Base-by-base conservation (phyloP, 2,329 filamentous ascomycete genomes). In the Botrytis aclada region DNA sequence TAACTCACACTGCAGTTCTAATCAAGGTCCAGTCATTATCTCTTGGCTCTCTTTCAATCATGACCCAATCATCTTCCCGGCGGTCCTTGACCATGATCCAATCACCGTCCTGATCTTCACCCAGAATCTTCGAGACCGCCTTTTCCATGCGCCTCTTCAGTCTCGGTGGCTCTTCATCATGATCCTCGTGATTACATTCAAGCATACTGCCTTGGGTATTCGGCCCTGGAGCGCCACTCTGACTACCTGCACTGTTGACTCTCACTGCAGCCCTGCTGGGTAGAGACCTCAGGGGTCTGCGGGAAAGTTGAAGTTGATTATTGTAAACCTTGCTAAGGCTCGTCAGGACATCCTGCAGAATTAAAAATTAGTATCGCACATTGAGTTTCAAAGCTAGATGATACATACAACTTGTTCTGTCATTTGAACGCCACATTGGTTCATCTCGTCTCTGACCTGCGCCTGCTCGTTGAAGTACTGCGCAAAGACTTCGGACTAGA, bases 261-360 rank as follows among this genome's bases (percentile, higher is more conserved):
- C 1, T 29, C 1, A 9, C 1, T 3, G n/a, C 6, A 29, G 7
- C 6, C 3, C 7, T 18, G 2, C 14, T 7, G 14, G 14, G 51
- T 1, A 3, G 1, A 56, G 29, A 18, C 18, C 7, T 56, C 7
- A 12, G n/a, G n/a, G n/a, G n/a, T 56, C n/a, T 56, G n/a, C 51
- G 51, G 18, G 51, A 6, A 3, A 56, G 51, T 0, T 56, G 51
- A 7, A 56, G 51, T 25, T 56, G 51, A 56, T 56, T 56, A 6
- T 56, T 29, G 12, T 65, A 47, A 2, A 47, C 14, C 43, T 65
- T 47, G 41, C 41, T 47, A 12, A 65, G n/a, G 22, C 43, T 32
- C 3, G 1, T 34, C 62, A 65, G 47, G 7, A 34, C 20, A 25
- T 16, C 12, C 62, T 65, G 20, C 32, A 22, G 29, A 7, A 25